Evolutionary conservation across 345 rosid species (phyloP), one percentile per base, ranked within the genome.

Genomic region (Murraya paniculata): DNA sequence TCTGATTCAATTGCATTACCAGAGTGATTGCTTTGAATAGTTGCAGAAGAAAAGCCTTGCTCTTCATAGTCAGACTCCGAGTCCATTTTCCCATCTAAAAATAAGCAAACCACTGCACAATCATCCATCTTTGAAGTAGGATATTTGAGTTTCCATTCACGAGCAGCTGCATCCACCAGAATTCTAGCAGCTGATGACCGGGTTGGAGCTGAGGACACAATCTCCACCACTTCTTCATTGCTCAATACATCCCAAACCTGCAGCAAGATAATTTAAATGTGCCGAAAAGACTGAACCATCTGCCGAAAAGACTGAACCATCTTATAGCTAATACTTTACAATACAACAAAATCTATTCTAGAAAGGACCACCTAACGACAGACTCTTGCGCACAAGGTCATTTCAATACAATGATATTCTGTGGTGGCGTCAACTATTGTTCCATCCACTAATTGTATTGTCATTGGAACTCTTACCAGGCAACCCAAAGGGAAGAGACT

Each of bases 121-220:
- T 97, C 99, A 82, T 97, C 99, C 96, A 97, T 93, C 76, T 94
- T 97, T n/a, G 99, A 97, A 65, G 98, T 97, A 1, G 99, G 99
- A 80, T 97, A 97, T 78, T 97, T 97, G 24, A 91, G 90, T 85
- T 93, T 94, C 99, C 99, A 97, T 76, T 94, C 94, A 0, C 89
- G 93, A 18, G 97, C 95, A 68, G 98, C 98, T 60, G 96, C 84
- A 66, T 93, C 94, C 66, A 97, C 98, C 64, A 97, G 77, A 55
- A 86, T 85, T 82, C 97, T 90, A 24, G 99, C 98, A 21, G 98
- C 97, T 58, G 94, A 90, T 81, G 94, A 79, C 36, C 99, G 89
- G 30, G 84, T 88, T 31, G 98, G 90, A 78, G 98, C 90, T 25
- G 97, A 87, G 66, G 96, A 88, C 21, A 97, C 91, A 11, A 97